phyloP scores from a whole-genome alignment of 257 asterid genomes.

The Jaltomata sinuosa region DNA sequence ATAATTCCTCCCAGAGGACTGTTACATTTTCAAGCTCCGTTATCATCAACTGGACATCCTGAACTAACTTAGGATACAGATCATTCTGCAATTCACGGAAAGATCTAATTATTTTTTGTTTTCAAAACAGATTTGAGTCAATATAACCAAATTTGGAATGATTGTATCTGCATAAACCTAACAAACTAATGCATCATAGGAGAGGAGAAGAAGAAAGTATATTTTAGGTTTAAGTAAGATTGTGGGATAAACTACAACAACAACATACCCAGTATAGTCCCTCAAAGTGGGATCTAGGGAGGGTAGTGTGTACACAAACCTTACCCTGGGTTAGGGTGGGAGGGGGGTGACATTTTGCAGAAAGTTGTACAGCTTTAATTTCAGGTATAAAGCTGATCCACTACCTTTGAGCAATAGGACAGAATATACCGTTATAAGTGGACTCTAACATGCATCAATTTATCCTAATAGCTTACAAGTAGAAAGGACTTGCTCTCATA shows the following conservation, averaged over 20 bases:
- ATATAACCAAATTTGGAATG: background rate
- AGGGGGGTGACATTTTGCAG: background rate
- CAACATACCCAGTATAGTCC: too few relatives aligned
- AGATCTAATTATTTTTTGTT: background rate
- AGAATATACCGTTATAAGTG: background rate
- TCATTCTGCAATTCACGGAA: conserved; percentile 48
- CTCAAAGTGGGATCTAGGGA: too few relatives aligned
- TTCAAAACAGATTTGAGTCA: background rate
- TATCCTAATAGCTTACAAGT: background rate
- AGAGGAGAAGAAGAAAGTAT: background rate
- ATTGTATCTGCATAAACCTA: background rate
- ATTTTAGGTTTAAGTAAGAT: background rate
- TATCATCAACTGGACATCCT: conserved; percentile 89
- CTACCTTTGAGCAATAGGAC: background rate
- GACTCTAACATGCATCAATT: background rate
- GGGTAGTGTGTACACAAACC: too few relatives aligned
- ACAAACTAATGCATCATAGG: background rate
- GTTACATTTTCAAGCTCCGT: conserved; percentile 92
- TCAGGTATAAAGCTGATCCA: background rate
- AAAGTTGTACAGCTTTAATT: background rate
- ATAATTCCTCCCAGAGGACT: conserved; percentile 97
- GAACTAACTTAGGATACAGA: conserved; percentile 81
- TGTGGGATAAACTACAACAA: background rate
- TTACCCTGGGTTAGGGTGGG: too few relatives aligned
- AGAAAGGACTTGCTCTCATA: background rate